Evolutionary conservation across 2,329 filamentous ascomycete species (phyloP), one percentile per base, ranked within the genome.

Genomic region (Cladosporium velox): DNA sequence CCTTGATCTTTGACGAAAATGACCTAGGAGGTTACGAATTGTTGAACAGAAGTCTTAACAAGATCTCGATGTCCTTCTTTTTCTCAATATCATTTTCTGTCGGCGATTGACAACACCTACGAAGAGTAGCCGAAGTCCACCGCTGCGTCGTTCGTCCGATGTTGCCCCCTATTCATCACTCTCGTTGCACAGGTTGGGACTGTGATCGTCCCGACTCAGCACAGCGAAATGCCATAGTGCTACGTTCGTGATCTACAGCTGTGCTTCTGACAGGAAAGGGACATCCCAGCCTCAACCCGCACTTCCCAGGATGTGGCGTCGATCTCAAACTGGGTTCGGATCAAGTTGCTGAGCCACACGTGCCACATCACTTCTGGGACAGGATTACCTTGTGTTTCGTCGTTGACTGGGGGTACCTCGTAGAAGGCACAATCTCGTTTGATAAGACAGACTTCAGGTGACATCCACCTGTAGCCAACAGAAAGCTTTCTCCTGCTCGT

Each of bases 1-100:
- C 34, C 55, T 58, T 58, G 55, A 58, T 58, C 18, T 58, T 41
- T 18, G 12, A 58, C 21, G 3, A 34, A 34, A 55, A 55, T 55
- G 52, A 55, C 52, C 52, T 34, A 55, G 15, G 15, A 24, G 12
- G 41, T 32, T 34, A 55, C 52, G 28, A 55, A 21, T 21, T n/a
- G 28, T 55, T 21, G 15, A 30, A n/a, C 7, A 10, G 30, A n/a
- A n/a, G 21, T 11, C 11, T 21, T 21, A 47, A 47, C n/a, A 24
- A 55, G 52, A 55, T 55, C 52, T 55, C 52, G 52, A 55, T 55
- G 52, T 11, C 24, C 34, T 52, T 26, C 32, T 10, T 11, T 10
- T 11, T 28, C 21, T 51, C 2, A 26, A 26, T 30, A 35, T 14
- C 4, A n/a, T n/a, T n/a, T 34, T 6, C n/a, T 11, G n/a, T 47